Evolutionary conservation across 306 rosid genomes (phyloP).

Genomic region (Trifolium repens): DNA sequence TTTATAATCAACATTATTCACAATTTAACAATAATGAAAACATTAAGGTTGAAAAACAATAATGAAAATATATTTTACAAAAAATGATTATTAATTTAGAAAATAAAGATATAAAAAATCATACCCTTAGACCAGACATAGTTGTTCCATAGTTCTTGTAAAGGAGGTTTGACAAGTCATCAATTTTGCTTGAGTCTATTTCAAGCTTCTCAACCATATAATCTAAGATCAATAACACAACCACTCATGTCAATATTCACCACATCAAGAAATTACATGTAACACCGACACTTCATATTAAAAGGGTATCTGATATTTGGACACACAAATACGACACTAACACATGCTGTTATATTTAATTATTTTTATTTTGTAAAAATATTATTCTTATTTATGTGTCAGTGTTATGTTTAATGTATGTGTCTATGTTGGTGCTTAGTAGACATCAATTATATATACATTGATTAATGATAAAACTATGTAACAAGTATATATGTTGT

Average conservation of each 20-base stretch:
- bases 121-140: constrained; percentile 99
- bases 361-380: background rate
- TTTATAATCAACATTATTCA: background rate
- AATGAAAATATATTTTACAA: constrained; percentile 13
- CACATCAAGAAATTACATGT: constrained; percentile 11
- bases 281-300: background rate
- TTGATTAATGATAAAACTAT: constrained; percentile 1
- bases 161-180: constrained; percentile 69
- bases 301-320: background rate
- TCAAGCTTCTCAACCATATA: constrained; percentile 91
- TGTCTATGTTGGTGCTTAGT: background rate
- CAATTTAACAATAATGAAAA: background rate
- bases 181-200: constrained; percentile 72
- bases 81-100: constrained; percentile 1
- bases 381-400: background rate
- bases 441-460: no score
- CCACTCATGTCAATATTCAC: constrained; percentile 26
- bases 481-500: background rate
- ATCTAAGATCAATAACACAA: constrained; percentile 50
- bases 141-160: constrained; percentile 97
- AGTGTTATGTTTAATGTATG: background rate
- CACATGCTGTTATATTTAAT: background rate
- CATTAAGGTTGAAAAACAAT: background rate
- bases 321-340: background rate
- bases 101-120: background rate